A percentile compares a stretch with the other conserved stretches of the same genome.
Evolutionary conservation across 202 grass and related monocot species (phyloP).

Genomic region (Sporobolus alterniflorus): DNA sequence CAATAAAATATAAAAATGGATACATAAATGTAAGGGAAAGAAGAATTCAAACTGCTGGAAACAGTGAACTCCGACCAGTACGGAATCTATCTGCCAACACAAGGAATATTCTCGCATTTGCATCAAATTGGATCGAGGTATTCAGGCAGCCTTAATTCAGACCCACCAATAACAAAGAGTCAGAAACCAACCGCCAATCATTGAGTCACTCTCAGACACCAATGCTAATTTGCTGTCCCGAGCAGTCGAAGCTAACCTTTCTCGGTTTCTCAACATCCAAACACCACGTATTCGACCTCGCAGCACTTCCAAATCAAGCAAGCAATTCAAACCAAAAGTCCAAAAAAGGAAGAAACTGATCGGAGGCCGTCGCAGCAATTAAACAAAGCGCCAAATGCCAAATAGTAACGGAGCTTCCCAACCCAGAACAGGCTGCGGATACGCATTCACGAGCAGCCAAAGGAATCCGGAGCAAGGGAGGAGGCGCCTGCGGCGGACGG

Average conservation of each 20-base stretch:
- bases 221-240: not conserved
- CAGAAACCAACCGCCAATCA: slow-evolving; percentile 1
- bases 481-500: not conserved
- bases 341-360: not conserved
- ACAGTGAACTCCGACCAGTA: not conserved
- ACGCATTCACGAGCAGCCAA: not conserved
- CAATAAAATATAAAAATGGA: not conserved
- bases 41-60: not conserved
- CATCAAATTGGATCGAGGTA: not conserved
- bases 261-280: not conserved
- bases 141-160: not conserved
- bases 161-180: not conserved
- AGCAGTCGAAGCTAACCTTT: not conserved
- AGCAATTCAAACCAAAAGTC: not conserved
- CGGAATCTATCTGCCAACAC: not conserved
- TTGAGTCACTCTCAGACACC: not conserved
- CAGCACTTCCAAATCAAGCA: not conserved
- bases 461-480: not conserved
- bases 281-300: not conserved
- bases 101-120: slow-evolving; percentile 1
- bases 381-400: not conserved
- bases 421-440: not conserved
- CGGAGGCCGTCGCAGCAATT: not conserved
- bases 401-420: not conserved
- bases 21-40: not conserved